Evolutionary conservation across 768 basidiomycete species (phyloP).

Genomic region (Boletus huronensis): DNA sequence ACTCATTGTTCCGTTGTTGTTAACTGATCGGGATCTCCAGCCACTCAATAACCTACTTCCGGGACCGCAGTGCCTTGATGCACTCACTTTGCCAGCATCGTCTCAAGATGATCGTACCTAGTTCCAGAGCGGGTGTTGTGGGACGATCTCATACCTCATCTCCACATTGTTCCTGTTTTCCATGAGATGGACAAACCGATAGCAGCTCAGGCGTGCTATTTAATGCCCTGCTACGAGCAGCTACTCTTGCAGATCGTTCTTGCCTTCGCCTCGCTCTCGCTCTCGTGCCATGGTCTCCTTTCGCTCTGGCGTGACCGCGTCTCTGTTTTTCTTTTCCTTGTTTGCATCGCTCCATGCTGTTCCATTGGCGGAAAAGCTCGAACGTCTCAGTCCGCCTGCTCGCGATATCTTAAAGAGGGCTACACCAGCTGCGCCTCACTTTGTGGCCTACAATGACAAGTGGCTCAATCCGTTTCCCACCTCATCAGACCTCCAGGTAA

Average conservation of each 20-base stretch:
- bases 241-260: background rate
- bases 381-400: constrained; percentile 18
- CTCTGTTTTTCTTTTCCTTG: constrained; percentile 3
- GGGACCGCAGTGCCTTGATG: constrained; percentile 2
- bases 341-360: constrained; percentile 8
- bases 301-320: constrained; percentile 1
- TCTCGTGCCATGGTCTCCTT: constrained; percentile 14
- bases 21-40: background rate
- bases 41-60: background rate
- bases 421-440: constrained; percentile 47
- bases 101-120: background rate
- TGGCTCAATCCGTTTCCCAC: constrained; percentile 45
- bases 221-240: constrained; percentile 4
- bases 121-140: background rate
- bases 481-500: constrained; percentile 42
- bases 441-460: constrained; percentile 38
- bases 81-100: background rate
- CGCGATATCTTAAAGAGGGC: constrained; percentile 21
- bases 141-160: background rate
- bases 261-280: background rate
- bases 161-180: constrained; percentile 5
- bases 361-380: constrained; percentile 24
- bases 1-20: background rate
- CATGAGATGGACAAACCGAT: constrained; percentile 1
- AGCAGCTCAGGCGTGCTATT: constrained; percentile 11